Evolutionary conservation across 192 early-diverging fungal genomes (phyloP).

Genomic region (Gaertneriomyces semiglobifer): DNA sequence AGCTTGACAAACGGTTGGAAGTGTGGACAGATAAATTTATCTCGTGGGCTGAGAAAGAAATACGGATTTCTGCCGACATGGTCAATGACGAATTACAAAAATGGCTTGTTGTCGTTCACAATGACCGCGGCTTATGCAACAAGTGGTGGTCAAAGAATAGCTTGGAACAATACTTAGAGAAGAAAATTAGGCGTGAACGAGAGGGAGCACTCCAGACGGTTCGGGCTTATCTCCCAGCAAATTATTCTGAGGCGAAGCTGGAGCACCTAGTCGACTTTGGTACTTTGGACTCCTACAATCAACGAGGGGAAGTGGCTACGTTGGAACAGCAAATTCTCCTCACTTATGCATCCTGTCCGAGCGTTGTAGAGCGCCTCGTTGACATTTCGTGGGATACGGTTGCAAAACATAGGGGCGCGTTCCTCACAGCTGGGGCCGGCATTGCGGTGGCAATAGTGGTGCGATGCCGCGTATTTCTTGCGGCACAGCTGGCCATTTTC

Average conservation of each 20-base stretch:
- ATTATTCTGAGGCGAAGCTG: neutral
- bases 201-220: neutral
- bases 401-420: neutral
- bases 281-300: neutral
- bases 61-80: conserved; percentile 1
- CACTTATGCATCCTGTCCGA: conserved; percentile 9
- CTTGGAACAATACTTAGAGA: conserved; percentile 1
- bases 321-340: conserved; percentile 2
- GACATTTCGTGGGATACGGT: neutral
- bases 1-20: neutral
- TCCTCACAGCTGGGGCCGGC: conserved; percentile 1
- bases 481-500: no score
- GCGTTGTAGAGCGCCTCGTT: neutral
- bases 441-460: neutral
- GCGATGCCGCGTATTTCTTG: neutral
- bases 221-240: neutral
- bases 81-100: conserved; percentile 4
- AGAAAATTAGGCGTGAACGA: neutral
- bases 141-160: conserved; percentile 14
- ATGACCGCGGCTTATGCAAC: neutral
- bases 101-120: neutral
- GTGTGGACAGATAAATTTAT: neutral
- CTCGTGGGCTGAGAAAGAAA: conserved; percentile 8
- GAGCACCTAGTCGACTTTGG: neutral
- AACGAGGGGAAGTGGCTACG: neutral